Percentiles rank a stretch among this genome's conserved stretches.
Evolutionary conservation across 2,329 filamentous ascomycete genomes (phyloP).

Genomic region (Penicillium sp.): DNA sequence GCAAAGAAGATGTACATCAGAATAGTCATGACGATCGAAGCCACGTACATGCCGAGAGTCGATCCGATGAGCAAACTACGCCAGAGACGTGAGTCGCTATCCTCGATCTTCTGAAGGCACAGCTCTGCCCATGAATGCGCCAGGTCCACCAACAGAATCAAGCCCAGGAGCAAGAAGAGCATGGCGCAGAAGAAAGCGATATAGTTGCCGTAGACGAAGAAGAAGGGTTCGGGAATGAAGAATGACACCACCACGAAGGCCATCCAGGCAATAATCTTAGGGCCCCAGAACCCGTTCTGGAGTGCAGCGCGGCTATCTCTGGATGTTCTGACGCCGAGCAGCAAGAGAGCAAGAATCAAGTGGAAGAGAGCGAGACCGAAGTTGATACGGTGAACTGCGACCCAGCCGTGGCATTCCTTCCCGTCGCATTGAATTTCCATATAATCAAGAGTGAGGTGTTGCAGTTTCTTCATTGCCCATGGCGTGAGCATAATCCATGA

Average conservation of each 20-base stretch:
- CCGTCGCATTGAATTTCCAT: constrained; percentile 93
- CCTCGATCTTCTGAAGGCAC: constrained; percentile 90
- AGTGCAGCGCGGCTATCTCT: constrained; percentile 85
- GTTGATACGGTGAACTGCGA: constrained; percentile 96
- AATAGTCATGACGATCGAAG: constrained; percentile 89
- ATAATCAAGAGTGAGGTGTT: constrained; percentile 90
- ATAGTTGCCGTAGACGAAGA: constrained; percentile 95
- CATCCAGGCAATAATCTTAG: constrained; percentile 90
- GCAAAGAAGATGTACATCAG: constrained; percentile 98
- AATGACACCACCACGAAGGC: constrained; percentile 87
- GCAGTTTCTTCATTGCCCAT: constrained; percentile 95
- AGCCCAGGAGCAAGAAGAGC: constrained; percentile 88
- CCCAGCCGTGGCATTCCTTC: constrained; percentile 90
- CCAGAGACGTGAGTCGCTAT: constrained; percentile 83
- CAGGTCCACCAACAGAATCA: constrained; percentile 90
- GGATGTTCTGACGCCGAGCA: constrained; percentile 84
- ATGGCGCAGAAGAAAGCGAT: constrained; percentile 86
- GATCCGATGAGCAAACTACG: constrained; percentile 86
- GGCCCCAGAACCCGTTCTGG: constrained; percentile 99
- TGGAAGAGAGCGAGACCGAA: constrained; percentile 96
- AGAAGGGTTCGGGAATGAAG: constrained; percentile 93
- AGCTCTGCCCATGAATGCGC: constrained; percentile 98
- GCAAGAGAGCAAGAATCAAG: constrained; percentile 77
- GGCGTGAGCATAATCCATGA: constrained; percentile 99
- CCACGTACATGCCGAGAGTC: constrained; percentile 90